These are phyloP conservation scores for Mariannaea elegans DNA, from an alignment of 2,329 filamentous ascomycete species.

Conservation along the genomic window DNA sequence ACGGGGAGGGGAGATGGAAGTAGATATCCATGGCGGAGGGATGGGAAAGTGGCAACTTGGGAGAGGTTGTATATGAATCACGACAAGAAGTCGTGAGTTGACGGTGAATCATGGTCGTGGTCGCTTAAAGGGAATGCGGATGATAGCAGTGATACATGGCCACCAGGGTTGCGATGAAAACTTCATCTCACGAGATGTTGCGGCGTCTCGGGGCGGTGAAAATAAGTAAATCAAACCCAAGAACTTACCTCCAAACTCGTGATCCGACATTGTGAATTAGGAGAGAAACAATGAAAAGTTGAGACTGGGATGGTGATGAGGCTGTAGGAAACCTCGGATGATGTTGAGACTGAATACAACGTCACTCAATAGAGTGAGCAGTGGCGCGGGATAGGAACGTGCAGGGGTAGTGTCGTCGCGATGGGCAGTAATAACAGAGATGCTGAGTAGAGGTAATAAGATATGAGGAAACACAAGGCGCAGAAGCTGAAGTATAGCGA, in stretches of 20 bases:
- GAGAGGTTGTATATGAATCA: background rate
- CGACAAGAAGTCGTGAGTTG: background rate
- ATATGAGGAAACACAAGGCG: background rate
- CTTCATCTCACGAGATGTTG: background rate
- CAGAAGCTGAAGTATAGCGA: too few species aligned
- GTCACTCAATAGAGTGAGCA: background rate
- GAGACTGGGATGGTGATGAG: background rate
- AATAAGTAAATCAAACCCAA: background rate
- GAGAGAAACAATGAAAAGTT: constrained; percentile 5
- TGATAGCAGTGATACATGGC: background rate
- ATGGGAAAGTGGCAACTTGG: background rate
- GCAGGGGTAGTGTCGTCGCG: constrained; percentile 1
- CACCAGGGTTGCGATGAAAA: background rate
- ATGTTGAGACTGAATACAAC: background rate
- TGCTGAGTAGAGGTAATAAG: background rate
- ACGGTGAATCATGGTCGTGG: constrained; percentile 28
- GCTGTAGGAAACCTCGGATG: background rate
- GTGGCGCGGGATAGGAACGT: background rate
- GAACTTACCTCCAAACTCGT: constrained; percentile 71
- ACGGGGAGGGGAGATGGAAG: background rate
- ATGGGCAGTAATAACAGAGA: background rate
- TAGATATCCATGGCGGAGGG: background rate
- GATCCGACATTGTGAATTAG: constrained; percentile 65
- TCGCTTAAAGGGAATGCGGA: background rate
- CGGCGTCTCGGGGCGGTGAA: background rate